Percentiles rank a stretch among this genome's conserved stretches.
phyloP scores from a whole-genome alignment of 129 eudicot species.

The Artemisia argyi region DNA sequence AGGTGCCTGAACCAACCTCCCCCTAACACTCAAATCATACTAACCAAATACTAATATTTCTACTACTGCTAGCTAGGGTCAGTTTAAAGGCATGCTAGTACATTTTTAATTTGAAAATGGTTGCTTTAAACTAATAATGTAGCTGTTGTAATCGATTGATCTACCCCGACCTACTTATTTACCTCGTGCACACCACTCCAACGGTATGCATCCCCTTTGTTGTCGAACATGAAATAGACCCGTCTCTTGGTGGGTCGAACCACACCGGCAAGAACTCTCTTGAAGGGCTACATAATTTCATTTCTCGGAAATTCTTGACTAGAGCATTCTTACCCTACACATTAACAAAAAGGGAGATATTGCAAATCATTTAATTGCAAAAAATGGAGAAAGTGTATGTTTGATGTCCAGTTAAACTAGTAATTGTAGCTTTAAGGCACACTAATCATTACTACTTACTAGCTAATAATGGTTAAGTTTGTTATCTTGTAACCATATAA shows the following conservation, averaged over 20 bases:
- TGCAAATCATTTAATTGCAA: too few species aligned
- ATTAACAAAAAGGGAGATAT: too few species aligned
- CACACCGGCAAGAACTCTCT: slow-evolving; percentile 31
- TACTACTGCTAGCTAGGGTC: background rate
- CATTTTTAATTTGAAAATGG: too few species aligned
- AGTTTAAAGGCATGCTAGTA: background rate
- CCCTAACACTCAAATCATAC: background rate
- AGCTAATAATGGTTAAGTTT: too few species aligned
- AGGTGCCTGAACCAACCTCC: slow-evolving; percentile 4
- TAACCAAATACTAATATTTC: background rate
- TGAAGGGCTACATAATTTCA: slow-evolving; percentile 29
- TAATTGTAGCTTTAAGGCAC: too few species aligned
- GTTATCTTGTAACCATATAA: too few species aligned
- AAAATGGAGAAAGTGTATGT: too few species aligned
- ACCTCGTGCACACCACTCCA: background rate
- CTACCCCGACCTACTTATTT: background rate
- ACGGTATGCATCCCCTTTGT: slow-evolving; percentile 19
- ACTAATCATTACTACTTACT: too few species aligned
- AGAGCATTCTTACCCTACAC: slow-evolving; percentile 32
- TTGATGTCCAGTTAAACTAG: too few species aligned
- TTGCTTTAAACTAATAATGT: background rate
- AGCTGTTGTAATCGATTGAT: too few species aligned
- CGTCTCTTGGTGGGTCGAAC: slow-evolving; percentile 35
- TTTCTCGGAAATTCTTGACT: slow-evolving; percentile 22
- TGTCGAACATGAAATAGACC: background rate